These are phyloP conservation scores for Boletus subparvulus DNA, from an alignment of 768 basidiomycete genomes.

Conservation along the genomic window DNA sequence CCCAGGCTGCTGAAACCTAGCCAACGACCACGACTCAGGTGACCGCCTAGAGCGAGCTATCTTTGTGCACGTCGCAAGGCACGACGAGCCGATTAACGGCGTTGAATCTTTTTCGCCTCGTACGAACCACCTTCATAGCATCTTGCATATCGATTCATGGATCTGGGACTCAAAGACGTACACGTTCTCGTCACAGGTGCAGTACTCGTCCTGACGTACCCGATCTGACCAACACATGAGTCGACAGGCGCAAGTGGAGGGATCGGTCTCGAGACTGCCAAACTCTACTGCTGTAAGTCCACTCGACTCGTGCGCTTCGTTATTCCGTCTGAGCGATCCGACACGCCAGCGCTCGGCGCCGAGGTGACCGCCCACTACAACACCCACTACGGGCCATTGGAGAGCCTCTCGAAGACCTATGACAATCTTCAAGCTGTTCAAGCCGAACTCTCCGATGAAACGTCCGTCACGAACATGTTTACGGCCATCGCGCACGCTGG, in stretches of 20 bases:
- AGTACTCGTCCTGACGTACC: neutral
- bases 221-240: neutral
- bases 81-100: neutral
- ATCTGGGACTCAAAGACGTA: constrained; percentile 56
- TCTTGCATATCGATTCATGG: constrained; percentile 34
- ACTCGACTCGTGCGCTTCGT: neutral
- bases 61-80: constrained; percentile 6
- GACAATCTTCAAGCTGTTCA: constrained; percentile 39
- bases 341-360: constrained; percentile 59
- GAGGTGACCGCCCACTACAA: constrained; percentile 74
- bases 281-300: constrained; percentile 53
- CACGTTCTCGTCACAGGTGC: constrained; percentile 71
- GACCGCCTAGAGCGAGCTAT: constrained; percentile 1
- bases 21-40: neutral
- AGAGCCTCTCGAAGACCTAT: constrained; percentile 40
- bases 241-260: constrained; percentile 68
- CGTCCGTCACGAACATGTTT: constrained; percentile 53
- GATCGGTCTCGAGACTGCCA: constrained; percentile 64
- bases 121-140: neutral
- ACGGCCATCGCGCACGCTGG: constrained; percentile 38
- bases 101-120: neutral
- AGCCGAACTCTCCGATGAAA: constrained; percentile 61
- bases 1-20: constrained; percentile 16
- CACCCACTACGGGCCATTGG: constrained; percentile 44
- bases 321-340: neutral